phyloP scores from a whole-genome alignment of 164 flowering plant genomes.

The Saururus chinensis region DNA sequence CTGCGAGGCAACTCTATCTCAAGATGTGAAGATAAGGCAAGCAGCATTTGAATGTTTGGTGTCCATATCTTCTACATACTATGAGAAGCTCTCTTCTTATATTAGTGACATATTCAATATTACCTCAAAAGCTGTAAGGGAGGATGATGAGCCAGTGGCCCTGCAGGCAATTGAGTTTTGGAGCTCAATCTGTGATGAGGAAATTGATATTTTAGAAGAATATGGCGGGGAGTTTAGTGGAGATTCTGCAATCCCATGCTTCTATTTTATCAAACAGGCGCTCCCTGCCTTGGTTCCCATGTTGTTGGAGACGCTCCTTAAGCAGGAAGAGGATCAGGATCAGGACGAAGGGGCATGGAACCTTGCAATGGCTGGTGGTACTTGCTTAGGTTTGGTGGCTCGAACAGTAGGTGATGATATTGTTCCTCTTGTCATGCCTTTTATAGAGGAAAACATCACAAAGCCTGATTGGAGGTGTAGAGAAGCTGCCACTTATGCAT shows the following conservation, averaged over 20 bases:
- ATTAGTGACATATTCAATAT: slow-evolving; percentile 49
- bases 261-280: slow-evolving; percentile 56
- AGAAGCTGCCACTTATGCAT: slow-evolving; percentile 64
- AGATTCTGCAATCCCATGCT: slow-evolving; percentile 47
- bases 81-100: slow-evolving; percentile 42
- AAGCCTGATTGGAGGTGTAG: slow-evolving; percentile 64
- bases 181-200: slow-evolving; percentile 60
- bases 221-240: slow-evolving; percentile 46
- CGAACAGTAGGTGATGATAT: slow-evolving; percentile 57
- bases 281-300: slow-evolving; percentile 50
- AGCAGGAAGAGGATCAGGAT: slow-evolving; percentile 65
- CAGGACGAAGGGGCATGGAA: slow-evolving; percentile 68
- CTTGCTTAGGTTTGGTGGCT: slow-evolving; percentile 56
- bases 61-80: slow-evolving; percentile 48
- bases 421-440: slow-evolving; percentile 56
- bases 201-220: slow-evolving; percentile 53
- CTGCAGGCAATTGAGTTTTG: slow-evolving; percentile 63
- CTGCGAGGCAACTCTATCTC: slow-evolving; percentile 51
- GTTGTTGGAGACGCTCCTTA: slow-evolving; percentile 47
- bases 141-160: slow-evolving; percentile 60
- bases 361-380: slow-evolving; percentile 66
- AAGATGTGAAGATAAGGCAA: slow-evolving; percentile 44
- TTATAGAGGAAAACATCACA: slow-evolving; percentile 47
- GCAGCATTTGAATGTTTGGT: slow-evolving; percentile 68
- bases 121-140: slow-evolving; percentile 51